Base-by-base conservation (phyloP, 2,329 filamentous ascomycete species). In the Fusarium sp. region DNA sequence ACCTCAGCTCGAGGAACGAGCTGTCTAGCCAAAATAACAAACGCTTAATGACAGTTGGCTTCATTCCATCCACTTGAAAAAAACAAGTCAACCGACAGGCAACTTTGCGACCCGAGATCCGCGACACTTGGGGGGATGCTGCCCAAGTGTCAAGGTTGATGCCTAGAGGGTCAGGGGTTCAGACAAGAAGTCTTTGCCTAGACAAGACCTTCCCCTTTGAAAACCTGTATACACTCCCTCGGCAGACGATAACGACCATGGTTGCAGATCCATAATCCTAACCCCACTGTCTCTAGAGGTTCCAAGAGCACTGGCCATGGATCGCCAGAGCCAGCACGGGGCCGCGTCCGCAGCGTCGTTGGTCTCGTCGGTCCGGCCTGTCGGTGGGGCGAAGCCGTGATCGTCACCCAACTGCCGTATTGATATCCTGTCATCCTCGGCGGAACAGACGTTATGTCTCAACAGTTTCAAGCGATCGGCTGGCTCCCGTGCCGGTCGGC, bases 391-490 rank as follows among this genome's bases (percentile, higher is more conserved):
- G 14, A 18, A 16, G 25, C 29, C 8, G 36, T 51, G 40, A 58
- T 62, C 33, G 27, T 25, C 29, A 25, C 25, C 36, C 38, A 38
- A n/a, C 40, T 46, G 31, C 31, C 34, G 56, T 14, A 25, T 51
- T 40, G 65, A 58, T 29, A 16, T 25, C 25, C 8, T 33, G 44
- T 23, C 20, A 56, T 58, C 53, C 36, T 49, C 33, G 25, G 46
- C 23, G 29, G 34, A 40, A 65, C 58, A 51, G 46, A 18, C 10
- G 20, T 33, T 38, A 38, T 66, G 20, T 36, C 57, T 27, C 62
- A 58, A 64, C 29, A 70, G 18, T 38, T 64, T 50, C 57, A 54
- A 23, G 16, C 46, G 44, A 40, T 16, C 36, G 42, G 27, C 16
- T 29, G 46, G 29, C 25, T 11, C 7, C 6, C 20, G 46, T 16